phyloP scores from a whole-genome alignment of 2,329 filamentous ascomycete genomes.

The Hymenoscyphus fructigenus region DNA sequence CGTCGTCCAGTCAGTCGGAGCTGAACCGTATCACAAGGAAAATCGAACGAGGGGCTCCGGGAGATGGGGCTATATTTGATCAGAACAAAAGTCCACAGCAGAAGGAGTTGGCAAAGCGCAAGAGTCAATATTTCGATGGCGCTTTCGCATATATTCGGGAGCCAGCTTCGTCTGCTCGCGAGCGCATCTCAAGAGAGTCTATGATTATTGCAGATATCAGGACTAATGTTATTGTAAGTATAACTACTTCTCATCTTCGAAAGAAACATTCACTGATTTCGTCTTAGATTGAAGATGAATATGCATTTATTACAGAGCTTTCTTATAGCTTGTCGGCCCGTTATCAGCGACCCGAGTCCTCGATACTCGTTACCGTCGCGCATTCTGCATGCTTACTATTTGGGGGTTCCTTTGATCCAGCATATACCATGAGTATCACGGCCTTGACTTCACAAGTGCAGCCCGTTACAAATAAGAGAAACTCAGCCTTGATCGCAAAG shows the following conservation, averaged over 20 bases:
- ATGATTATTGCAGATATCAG: conserved; percentile 63
- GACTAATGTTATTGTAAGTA: conserved; percentile 61
- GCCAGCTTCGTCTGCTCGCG: conserved; percentile 28
- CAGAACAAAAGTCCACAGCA: conserved; percentile 33
- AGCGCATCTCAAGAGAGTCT: conserved; percentile 34
- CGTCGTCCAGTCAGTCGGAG: conserved; percentile 19
- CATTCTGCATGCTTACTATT: conserved; percentile 75
- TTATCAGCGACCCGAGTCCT: conserved; percentile 72
- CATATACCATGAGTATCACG: conserved; percentile 74
- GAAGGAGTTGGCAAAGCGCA: conserved; percentile 31
- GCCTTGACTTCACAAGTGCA: conserved; percentile 68
- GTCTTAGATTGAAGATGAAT: conserved; percentile 70
- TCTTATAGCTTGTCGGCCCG: conserved; percentile 71
- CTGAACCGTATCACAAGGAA: conserved; percentile 28
- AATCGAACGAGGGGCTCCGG: conserved; percentile 33
- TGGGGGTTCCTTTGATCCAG: conserved; percentile 72
- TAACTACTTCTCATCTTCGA: conserved; percentile 55
- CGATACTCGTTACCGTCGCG: conserved; percentile 72
- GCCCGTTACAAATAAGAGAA: conserved; percentile 76
- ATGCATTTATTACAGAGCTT: conserved; percentile 70
- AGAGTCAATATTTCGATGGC: conserved; percentile 37
- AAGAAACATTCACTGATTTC: conserved; percentile 60
- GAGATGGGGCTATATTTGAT: conserved; percentile 30
- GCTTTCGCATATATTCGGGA: conserved; percentile 37
- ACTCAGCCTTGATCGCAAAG: conserved; percentile 73